Conservation (phyloP, 306 rosid genomes). For the Malus sieversii region DNA sequence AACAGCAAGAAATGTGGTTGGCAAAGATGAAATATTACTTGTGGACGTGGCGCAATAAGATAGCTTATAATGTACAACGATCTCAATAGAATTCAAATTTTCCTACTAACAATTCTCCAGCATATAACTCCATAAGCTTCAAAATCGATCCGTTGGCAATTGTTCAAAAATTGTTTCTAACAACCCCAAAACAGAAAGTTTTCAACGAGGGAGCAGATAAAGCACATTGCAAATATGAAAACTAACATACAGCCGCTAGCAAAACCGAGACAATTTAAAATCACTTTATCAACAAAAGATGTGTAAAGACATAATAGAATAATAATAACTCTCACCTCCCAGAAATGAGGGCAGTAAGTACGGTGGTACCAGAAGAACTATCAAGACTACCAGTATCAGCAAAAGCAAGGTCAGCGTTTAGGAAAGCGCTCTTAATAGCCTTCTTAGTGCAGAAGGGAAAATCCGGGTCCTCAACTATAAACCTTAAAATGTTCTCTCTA, state of each 20-base stretch:
- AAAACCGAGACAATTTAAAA: not conserved
- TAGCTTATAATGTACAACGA: not conserved
- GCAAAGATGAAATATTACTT: not conserved
- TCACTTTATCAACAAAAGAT: not conserved
- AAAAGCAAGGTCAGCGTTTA: constrained; percentile 28
- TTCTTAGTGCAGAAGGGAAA: constrained; percentile 22
- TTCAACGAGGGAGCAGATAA: too few species aligned
- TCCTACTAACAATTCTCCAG: not conserved
- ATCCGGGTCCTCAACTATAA: constrained; percentile 22
- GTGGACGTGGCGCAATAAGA: not conserved
- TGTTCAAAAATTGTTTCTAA: not conserved
- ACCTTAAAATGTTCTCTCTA: constrained; percentile 28
- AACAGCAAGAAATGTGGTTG: not conserved
- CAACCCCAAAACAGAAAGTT: not conserved
- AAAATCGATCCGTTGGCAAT: not conserved
- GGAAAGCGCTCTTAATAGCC: constrained; percentile 25
- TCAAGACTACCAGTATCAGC: constrained; percentile 29
- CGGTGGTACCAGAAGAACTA: constrained; percentile 35
- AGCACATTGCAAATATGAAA: not conserved
- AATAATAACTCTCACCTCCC: constrained; percentile 21
- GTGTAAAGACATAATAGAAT: not conserved
- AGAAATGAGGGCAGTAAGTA: constrained; percentile 23
- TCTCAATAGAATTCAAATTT: not conserved
- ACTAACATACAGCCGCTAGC: not conserved
- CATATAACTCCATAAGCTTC: not conserved